Conservation (phyloP, 2,329 filamentous ascomycete species). For the Albifimbria verrucaria region DNA sequence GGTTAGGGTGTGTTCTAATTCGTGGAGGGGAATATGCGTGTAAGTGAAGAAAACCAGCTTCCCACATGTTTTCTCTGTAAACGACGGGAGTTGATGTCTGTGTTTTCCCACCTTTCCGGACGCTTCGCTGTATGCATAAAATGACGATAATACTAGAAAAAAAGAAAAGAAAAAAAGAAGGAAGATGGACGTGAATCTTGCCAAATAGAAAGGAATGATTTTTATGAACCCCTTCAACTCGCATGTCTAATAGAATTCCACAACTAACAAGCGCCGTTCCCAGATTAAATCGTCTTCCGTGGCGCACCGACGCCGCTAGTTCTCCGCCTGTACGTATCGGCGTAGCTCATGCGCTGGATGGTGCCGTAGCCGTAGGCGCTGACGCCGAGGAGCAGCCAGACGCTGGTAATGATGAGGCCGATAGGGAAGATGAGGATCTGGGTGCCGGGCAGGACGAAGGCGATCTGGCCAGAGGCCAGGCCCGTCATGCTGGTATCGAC, state of each 20-base stretch:
- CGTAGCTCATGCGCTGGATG: constrained; percentile 62
- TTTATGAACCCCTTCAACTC: neutral
- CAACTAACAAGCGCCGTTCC: no score
- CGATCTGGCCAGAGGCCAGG: constrained; percentile 49
- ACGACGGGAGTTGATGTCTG: no score
- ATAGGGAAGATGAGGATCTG: constrained; percentile 67
- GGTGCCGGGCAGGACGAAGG: constrained; percentile 68
- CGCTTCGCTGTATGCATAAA: neutral
- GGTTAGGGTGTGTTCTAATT: no score
- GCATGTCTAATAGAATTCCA: no score
- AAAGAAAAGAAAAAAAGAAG: neutral
- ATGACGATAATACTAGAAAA: neutral
- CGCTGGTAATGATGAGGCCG: constrained; percentile 62
- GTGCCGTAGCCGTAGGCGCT: constrained; percentile 62
- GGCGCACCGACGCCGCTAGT: constrained; percentile 7
- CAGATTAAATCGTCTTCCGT: neutral
- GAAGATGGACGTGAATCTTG: neutral
- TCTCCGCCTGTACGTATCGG: constrained; percentile 56
- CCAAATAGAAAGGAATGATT: neutral
- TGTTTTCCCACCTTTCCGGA: neutral
- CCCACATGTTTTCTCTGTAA: no score
- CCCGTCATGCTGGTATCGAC: constrained; percentile 43
- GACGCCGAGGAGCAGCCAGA: constrained; percentile 59
- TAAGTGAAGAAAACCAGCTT: no score
- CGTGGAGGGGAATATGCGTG: no score